phyloP scores from a whole-genome alignment of 192 early-diverging fungal genomes.

The Coemansia sp. region DNA sequence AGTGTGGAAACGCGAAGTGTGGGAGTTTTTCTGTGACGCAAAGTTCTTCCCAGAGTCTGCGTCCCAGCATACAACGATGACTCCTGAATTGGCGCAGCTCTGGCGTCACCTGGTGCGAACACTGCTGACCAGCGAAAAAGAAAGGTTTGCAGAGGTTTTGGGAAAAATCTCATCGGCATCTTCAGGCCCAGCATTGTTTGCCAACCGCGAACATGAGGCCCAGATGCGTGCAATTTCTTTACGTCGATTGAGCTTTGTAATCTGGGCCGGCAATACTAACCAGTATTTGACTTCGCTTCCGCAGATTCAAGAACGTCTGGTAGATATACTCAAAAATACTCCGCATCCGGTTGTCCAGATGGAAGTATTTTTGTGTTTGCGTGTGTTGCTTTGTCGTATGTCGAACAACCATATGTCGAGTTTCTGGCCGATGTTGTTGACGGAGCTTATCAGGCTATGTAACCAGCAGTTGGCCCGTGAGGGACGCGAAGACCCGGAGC shows the following conservation, averaged over 20 bases:
- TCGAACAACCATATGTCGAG: slow-evolving; percentile 81
- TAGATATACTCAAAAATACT: slow-evolving; percentile 77
- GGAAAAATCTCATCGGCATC: slow-evolving; percentile 68
- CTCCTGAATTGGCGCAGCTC: slow-evolving; percentile 41
- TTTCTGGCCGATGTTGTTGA: slow-evolving; percentile 89
- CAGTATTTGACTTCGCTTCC: slow-evolving; percentile 81
- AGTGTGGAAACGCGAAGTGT: slow-evolving; percentile 52
- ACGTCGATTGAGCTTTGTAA: slow-evolving; percentile 76
- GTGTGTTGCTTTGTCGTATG: slow-evolving; percentile 77
- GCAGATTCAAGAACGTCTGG: slow-evolving; percentile 81
- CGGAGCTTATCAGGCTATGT: slow-evolving; percentile 70
- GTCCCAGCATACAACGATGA: slow-evolving; percentile 26
- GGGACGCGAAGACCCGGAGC: slow-evolving; percentile 58
- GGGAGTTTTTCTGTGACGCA: slow-evolving; percentile 50
- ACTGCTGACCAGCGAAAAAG: slow-evolving; percentile 74
- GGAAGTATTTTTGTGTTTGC: slow-evolving; percentile 82
- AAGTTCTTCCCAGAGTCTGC: slow-evolving; percentile 45
- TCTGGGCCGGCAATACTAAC: slow-evolving; percentile 71
- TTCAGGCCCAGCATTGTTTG: slow-evolving; percentile 68
- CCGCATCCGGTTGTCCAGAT: slow-evolving; percentile 70
- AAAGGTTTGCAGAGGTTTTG: slow-evolving; percentile 71
- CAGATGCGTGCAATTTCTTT: slow-evolving; percentile 64
- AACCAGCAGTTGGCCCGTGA: slow-evolving; percentile 22
- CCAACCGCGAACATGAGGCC: slow-evolving; percentile 80
- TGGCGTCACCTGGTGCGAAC: slow-evolving; percentile 74